Percentiles rank a stretch among this genome's conserved stretches.
Evolutionary conservation across 1,139 yeast species (phyloP).

Genomic region (Nadsonia commutata): DNA sequence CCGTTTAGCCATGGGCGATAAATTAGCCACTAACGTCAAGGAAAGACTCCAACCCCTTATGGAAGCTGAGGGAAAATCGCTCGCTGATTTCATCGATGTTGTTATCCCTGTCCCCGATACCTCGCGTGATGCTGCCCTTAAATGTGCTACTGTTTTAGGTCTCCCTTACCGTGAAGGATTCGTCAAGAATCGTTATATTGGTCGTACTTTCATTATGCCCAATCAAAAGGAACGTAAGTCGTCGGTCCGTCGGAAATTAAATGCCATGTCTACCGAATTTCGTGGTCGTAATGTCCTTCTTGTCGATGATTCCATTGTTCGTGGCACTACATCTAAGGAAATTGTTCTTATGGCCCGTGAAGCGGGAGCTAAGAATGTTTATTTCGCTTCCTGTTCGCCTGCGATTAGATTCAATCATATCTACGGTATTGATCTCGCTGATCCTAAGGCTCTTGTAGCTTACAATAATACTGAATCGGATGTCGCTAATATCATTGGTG

Average conservation of each 20-base stretch:
- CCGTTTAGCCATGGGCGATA: slow-evolving; percentile 87
- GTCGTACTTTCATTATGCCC: slow-evolving; percentile 97
- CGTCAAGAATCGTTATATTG: slow-evolving; percentile 90
- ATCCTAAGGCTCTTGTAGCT: slow-evolving; percentile 86
- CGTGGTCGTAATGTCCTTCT: slow-evolving; percentile 68
- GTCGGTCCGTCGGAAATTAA: slow-evolving; percentile 83
- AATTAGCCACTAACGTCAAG: slow-evolving; percentile 61
- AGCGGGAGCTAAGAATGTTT: slow-evolving; percentile 90
- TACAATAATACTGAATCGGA: slow-evolving; percentile 60
- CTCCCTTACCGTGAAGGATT: slow-evolving; percentile 93
- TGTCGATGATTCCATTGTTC: slow-evolving; percentile 92
- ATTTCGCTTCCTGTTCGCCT: slow-evolving; percentile 94
- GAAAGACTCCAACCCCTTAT: slow-evolving; percentile 35
- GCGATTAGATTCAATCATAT: slow-evolving; percentile 91
- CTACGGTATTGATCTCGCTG: slow-evolving; percentile 95
- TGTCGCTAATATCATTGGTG: slow-evolving; percentile 69
- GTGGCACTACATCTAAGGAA: slow-evolving; percentile 95
- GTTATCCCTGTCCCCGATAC: slow-evolving; percentile 98
- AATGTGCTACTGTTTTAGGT: slow-evolving; percentile 70
- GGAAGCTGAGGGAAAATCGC: slow-evolving; percentile 31
- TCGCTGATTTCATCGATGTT: slow-evolving; percentile 55
- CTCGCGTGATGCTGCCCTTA: slow-evolving; percentile 84
- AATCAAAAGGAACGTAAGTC: slow-evolving; percentile 90
- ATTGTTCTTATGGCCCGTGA: slow-evolving; percentile 96
- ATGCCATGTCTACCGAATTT: slow-evolving; percentile 93